These are phyloP conservation scores for Candida tetrigidarum DNA, from an alignment of 1,139 yeast genomes.

Conservation along the genomic window DNA sequence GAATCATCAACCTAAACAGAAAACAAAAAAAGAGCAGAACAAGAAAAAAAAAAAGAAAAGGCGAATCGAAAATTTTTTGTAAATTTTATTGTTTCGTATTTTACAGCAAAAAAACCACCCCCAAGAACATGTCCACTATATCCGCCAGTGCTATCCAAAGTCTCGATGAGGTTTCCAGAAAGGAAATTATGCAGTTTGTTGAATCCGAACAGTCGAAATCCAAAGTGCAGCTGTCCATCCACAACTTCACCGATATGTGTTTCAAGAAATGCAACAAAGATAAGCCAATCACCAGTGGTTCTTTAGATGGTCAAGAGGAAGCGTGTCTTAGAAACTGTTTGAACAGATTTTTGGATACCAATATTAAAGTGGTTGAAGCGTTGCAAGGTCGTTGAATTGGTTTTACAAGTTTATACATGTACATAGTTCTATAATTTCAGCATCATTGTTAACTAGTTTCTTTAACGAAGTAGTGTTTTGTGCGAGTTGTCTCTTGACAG, in stretches of 20 bases:
- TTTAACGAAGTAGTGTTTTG: slow-evolving; percentile 12
- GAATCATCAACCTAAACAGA: too few relatives aligned
- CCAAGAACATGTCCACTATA: slow-evolving; percentile 68
- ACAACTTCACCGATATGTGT: slow-evolving; percentile 87
- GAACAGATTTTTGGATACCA: slow-evolving; percentile 85
- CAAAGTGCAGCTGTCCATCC: slow-evolving; percentile 85
- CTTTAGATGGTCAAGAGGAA: slow-evolving; percentile 63
- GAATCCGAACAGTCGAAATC: slow-evolving; percentile 87
- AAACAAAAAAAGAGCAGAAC: slow-evolving; percentile 3
- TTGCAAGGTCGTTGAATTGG: slow-evolving; percentile 38
- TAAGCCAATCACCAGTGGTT: slow-evolving; percentile 51
- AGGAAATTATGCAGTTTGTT: slow-evolving; percentile 75
- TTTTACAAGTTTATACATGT: slow-evolving; percentile 11
- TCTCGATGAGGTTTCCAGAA: slow-evolving; percentile 72
- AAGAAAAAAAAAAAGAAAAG: slow-evolving; percentile 2
- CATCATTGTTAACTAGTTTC: slow-evolving; percentile 7
- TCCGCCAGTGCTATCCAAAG: slow-evolving; percentile 63
- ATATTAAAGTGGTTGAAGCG: slow-evolving; percentile 76
- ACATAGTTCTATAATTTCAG: slow-evolving; percentile 13
- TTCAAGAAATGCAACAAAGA: slow-evolving; percentile 79
- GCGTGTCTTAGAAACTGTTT: slow-evolving; percentile 80
- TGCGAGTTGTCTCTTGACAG: slow-evolving; percentile 6
- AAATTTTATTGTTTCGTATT: neutral
- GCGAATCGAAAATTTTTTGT: neutral
- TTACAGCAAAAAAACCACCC: too few relatives aligned